Percentiles rank a stretch among this genome's conserved stretches.
Conservation (phyloP, 2,329 filamentous ascomycete species). For the Oidium heveae region DNA sequence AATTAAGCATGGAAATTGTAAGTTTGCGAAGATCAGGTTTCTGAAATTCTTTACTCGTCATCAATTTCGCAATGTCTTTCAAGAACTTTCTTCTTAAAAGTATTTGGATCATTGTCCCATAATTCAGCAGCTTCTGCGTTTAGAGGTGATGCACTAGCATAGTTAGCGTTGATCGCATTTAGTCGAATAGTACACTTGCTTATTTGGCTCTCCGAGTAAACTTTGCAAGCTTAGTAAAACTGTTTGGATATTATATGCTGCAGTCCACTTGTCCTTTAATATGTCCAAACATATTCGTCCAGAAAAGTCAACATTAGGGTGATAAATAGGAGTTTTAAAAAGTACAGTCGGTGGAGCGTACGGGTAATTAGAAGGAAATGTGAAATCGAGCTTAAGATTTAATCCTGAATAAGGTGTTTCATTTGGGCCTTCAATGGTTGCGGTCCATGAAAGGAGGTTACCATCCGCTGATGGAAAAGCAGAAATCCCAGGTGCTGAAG, state of each 20-base stretch:
- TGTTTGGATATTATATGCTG: slow-evolving; percentile 87
- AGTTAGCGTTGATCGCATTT: slow-evolving; percentile 5
- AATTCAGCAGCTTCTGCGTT: slow-evolving; percentile 92
- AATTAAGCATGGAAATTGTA: no score
- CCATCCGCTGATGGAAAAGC: slow-evolving; percentile 81
- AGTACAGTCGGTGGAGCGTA: slow-evolving; percentile 76
- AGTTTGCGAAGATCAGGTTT: no score
- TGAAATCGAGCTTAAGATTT: slow-evolving; percentile 75
- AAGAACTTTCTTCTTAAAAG: slow-evolving; percentile 16
- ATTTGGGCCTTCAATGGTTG: slow-evolving; percentile 73
- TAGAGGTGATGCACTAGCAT: slow-evolving; percentile 56
- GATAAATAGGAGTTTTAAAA: slow-evolving; percentile 97
- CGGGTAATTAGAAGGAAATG: slow-evolving; percentile 80
- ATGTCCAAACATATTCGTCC: slow-evolving; percentile 95
- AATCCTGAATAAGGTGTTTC: slow-evolving; percentile 79
- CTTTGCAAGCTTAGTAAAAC: slow-evolving; percentile 86
- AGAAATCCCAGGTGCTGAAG: slow-evolving; percentile 74
- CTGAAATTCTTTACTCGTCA: slow-evolving; percentile 23
- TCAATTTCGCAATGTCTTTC: slow-evolving; percentile 37
- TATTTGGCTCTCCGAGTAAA: slow-evolving; percentile 88
- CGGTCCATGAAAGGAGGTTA: slow-evolving; percentile 79
- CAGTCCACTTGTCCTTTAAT: slow-evolving; percentile 96
- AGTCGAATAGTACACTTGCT: slow-evolving; percentile 33
- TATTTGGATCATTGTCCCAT: slow-evolving; percentile 16
- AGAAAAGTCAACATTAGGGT: slow-evolving; percentile 94